Base-by-base conservation (phyloP, 139 green algal genomes). In the Closterium sp. region DNA sequence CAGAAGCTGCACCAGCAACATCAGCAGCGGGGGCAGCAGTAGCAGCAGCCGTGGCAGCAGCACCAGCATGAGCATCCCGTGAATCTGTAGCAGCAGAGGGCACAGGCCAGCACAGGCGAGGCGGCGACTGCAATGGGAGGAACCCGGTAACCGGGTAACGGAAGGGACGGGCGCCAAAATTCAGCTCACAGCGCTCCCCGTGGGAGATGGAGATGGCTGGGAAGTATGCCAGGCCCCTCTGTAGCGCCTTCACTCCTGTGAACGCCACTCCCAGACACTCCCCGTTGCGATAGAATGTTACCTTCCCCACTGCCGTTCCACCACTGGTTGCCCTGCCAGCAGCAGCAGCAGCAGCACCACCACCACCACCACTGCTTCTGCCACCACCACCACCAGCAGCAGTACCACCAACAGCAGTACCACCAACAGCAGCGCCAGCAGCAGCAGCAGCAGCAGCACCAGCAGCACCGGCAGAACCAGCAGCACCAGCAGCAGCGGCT, bases 221-320 rank as follows among this genome's bases (percentile, higher is more conserved):
- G 90, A 98, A 98, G 95, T 98, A 98, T 10, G 95, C 97, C 62
- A 97, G 92, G 70, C 87, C 94, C 86, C 91, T 94, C 92, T 95
- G 91, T 91, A 97, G 62, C 9, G 92, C 95, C 32, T 93, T 86
- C 30, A 97, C 94, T 89, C 93, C 89, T 9, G 89, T 31, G 92
- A 97, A 99, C 2, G 98, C 98, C 17, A 97, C 95, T 7, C 98
- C 98, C 92, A 99, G 85, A 34, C 91, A 86, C 1, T 91, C 86
- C 21, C 98, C 98, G 89, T 99, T 99, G 85, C 97, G 95, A 62
- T 92, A 96, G 93, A 98, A 99, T 4, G 92, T 95, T 34, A 98
- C 95, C 92, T 96, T 70, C 50, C 50, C 50, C 50, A 70, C 50
- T 95, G 5, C 89, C 29, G 28, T 88, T 9, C 85, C 50, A 70